Conservation (phyloP, 257 asterid genomes). For the Ocimum tenuiflorum region DNA sequence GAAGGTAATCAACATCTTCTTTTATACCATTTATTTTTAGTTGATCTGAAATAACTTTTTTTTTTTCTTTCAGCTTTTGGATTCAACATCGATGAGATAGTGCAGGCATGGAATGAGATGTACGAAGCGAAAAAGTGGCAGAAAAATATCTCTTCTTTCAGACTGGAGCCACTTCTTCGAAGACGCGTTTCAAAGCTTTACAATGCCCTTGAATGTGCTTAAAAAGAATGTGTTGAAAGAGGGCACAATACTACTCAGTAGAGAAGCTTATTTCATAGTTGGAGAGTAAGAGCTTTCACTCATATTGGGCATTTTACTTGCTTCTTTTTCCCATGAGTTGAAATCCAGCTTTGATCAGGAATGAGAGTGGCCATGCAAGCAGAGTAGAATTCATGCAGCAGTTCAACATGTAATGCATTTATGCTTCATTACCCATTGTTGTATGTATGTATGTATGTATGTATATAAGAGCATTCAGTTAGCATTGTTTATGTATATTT, state of each 20-base stretch:
- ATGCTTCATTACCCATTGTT: conserved; percentile 26
- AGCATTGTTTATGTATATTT: conserved; percentile 13
- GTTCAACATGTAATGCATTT: background rate
- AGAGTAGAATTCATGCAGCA: background rate
- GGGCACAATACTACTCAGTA: background rate
- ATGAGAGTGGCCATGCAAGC: background rate
- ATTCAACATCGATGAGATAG: conserved; percentile 87
- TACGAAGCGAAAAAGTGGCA: conserved; percentile 83
- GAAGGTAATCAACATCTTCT: conserved; percentile 39
- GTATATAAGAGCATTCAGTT: conserved; percentile 10
- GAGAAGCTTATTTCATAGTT: conserved; percentile 24
- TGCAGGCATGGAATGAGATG: conserved; percentile 97
- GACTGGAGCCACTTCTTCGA: conserved; percentile 71
- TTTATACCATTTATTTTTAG: no score
- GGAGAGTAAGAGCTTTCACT: conserved; percentile 25
- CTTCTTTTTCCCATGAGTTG: background rate
- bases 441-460: background rate
- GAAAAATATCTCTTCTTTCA: conserved; percentile 47
- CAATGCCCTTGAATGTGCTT: conserved; percentile 57
- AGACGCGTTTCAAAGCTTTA: conserved; percentile 70
- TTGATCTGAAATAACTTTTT: no score
- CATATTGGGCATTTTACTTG: background rate
- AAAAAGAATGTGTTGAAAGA: conserved; percentile 14
- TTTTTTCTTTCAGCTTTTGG: conserved; percentile 51
- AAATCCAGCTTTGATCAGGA: no score